phyloP scores from a whole-genome alignment of 2,329 filamentous ascomycete species.

The Aureobasidium sp. region DNA sequence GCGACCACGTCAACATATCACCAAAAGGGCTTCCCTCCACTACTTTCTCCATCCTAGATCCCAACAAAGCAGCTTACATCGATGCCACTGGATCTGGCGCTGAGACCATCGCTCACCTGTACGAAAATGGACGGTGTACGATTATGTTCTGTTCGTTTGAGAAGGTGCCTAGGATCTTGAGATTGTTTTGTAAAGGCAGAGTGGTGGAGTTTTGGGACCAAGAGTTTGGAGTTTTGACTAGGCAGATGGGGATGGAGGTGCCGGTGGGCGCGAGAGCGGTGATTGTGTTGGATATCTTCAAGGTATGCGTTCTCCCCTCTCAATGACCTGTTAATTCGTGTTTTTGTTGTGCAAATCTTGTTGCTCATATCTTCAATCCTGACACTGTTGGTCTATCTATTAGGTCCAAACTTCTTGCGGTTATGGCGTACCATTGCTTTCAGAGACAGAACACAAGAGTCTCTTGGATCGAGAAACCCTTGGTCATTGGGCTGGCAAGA shows the following conservation, averaged over 20 bases:
- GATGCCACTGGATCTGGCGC: slow-evolving; percentile 67
- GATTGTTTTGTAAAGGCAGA: slow-evolving; percentile 52
- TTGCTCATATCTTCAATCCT: too few relatives aligned
- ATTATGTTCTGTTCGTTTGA: slow-evolving; percentile 66
- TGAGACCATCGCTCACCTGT: slow-evolving; percentile 67
- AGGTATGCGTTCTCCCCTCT: slow-evolving; percentile 29
- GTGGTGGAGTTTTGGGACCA: slow-evolving; percentile 53
- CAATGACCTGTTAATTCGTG: too few relatives aligned
- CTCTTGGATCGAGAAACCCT: slow-evolving; percentile 47
- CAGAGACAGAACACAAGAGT: slow-evolving; percentile 19
- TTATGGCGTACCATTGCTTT: slow-evolving; percentile 51
- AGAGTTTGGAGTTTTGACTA: slow-evolving; percentile 38
- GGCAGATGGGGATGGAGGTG: slow-evolving; percentile 25
- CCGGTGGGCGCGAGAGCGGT: slow-evolving; percentile 50
- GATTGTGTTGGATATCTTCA: slow-evolving; percentile 53
- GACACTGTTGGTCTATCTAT: background rate
- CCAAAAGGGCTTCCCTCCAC: slow-evolving; percentile 60
- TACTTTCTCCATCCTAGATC: slow-evolving; percentile 53
- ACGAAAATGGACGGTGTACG: slow-evolving; percentile 68
- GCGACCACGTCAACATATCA: slow-evolving; percentile 64
- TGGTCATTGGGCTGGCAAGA: slow-evolving; percentile 42
- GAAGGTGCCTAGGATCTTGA: slow-evolving; percentile 50
- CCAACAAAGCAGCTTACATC: slow-evolving; percentile 58
- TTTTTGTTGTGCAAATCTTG: too few relatives aligned
- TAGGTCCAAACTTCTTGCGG: slow-evolving; percentile 58